Evolutionary conservation across 148 eudicot species (phyloP).

Genomic region (Camellia granthamiana): DNA sequence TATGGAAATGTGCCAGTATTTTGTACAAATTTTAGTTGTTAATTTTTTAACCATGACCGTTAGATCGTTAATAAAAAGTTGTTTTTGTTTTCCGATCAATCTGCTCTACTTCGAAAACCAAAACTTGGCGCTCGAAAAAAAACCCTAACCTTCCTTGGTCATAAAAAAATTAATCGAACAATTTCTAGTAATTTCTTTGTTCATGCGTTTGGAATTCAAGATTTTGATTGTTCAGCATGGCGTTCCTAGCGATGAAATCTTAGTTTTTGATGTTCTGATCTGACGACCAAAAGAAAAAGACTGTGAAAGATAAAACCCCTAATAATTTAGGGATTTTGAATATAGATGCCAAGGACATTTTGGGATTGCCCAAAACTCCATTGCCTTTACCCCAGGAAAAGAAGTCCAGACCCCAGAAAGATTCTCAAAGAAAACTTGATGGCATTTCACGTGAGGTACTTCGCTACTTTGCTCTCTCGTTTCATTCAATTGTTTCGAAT

Average conservation of each 20-base stretch:
- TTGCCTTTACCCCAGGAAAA: constrained; percentile 49
- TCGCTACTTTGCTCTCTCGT: neutral
- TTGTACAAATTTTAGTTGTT: no score
- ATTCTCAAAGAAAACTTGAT: constrained; percentile 38
- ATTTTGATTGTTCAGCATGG: no score
- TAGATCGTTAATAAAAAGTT: no score
- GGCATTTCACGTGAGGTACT: no score
- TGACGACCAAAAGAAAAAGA: neutral
- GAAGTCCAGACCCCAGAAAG: constrained; percentile 76
- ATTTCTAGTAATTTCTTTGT: neutral
- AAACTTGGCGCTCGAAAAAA: constrained; percentile 6
- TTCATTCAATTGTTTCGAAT: neutral
- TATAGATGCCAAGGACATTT: constrained; percentile 45
- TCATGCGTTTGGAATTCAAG: neutral
- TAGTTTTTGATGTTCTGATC: neutral
- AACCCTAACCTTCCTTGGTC: constrained; percentile 6
- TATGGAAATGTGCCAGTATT: no score
- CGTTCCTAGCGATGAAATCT: neutral
- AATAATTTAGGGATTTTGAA: constrained; percentile 16
- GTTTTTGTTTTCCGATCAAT: neutral
- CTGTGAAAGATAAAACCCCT: constrained; percentile 21
- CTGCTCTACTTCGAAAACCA: neutral
- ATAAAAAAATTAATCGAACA: neutral
- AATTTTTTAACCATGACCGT: no score
- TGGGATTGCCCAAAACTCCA: constrained; percentile 68